Evolutionary conservation across 176 grass and related monocot species (phyloP).

Genomic region (Triticum dicoccoides): DNA sequence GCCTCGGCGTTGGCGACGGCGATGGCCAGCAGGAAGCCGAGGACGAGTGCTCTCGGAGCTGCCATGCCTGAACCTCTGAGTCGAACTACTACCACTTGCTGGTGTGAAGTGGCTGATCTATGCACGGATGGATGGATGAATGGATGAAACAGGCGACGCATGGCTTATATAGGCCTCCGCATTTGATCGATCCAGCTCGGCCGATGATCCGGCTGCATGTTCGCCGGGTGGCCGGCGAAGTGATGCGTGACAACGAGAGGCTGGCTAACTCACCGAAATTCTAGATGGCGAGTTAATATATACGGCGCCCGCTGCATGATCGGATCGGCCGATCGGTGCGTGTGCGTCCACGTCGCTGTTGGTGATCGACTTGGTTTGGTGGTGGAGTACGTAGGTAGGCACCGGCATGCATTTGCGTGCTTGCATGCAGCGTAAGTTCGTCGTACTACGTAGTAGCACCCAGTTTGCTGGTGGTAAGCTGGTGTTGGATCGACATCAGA

Average conservation of each 20-base stretch:
- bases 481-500: no score
- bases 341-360: no score
- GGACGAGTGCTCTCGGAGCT: neutral
- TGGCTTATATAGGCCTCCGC: neutral
- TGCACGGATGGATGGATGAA: neutral
- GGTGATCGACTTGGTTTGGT: no score
- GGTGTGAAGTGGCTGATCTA: neutral
- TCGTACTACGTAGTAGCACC: no score
- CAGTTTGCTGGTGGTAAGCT: no score
- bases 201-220: neutral
- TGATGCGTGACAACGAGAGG: neutral
- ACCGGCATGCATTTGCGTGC: no score
- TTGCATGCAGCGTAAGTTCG: no score
- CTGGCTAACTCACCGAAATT: no score
- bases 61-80: neutral
- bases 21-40: neutral
- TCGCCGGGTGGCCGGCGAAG: neutral
- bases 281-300: no score
- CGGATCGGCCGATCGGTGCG: no score
- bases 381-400: no score
- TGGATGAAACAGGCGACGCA: neutral
- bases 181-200: neutral
- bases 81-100: neutral
- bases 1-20: neutral
- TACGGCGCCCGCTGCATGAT: no score